Evolutionary conservation across 345 rosid species (phyloP), one percentile per base, ranked within the genome.

Genomic region (Citrus glauca): DNA sequence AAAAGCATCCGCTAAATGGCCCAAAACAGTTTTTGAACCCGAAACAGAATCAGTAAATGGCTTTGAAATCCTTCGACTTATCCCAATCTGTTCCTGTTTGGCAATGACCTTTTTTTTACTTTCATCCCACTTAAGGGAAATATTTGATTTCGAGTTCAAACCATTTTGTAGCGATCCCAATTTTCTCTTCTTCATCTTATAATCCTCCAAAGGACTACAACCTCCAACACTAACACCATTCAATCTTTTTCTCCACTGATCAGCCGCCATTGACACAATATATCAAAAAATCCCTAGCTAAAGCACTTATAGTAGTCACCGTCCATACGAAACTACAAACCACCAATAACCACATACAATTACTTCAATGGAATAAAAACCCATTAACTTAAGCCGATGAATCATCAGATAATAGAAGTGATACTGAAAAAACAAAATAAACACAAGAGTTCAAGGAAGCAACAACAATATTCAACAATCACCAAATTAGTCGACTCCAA

Each of bases 101-200:
- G 99, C 92, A 61, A 94, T 87, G 38, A 96, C 98, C 75, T 76
- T 85, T 60, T 84, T 90, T 66, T 75, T 72, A 68, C 76, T 85
- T 53, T 84, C 83, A 72, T 96, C 95, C 99, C 99, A 96, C 87
- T 91, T 90, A 33, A 96, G 97, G 81, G 89, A 89, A 77, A 94
- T 90, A 66, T 86, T 93, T 80, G 91, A 89, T 80, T 90, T 90
- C 0, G 86, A 56, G 80, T 84, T 88, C 78, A 86, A 81, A 66
- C 88, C 85, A 81, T 63, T 83, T 79, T 87, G 85, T 16, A 74
- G 78, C 38, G 89, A 82, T 69, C 59, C 87, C 63, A 78, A 20
- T 81, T 83, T 93, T 80, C 88, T 96, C 87, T 85, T 94, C 83
- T 93, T 94, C 50, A 76, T 83, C 87, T 86, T 91, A 73, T 88